Conservation (phyloP, 2,329 filamentous ascomycete genomes). For the Chrysosphaeria jannelii region DNA sequence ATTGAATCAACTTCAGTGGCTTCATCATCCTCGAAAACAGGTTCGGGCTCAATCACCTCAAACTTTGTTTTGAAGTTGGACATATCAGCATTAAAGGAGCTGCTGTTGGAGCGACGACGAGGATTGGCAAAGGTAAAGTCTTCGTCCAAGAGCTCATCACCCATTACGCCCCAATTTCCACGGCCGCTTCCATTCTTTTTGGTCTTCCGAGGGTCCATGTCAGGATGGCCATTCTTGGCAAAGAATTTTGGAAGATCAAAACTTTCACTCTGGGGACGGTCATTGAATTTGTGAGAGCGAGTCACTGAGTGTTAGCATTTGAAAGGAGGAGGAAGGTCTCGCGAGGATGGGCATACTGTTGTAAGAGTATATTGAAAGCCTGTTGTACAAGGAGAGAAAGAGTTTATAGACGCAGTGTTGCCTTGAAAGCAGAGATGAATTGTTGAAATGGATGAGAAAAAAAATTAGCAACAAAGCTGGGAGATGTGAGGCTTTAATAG, state of each 20-base stretch:
- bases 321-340: no score
- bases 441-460: no score
- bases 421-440: no score
- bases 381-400: no score
- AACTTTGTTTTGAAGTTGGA: slow-evolving; percentile 90
- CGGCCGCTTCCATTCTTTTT: slow-evolving; percentile 92
- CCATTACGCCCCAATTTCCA: slow-evolving; percentile 72
- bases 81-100: slow-evolving; percentile 34
- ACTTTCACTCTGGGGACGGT: slow-evolving; percentile 61
- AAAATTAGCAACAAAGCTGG: no score
- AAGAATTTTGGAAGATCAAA: slow-evolving; percentile 78
- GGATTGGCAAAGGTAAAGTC: slow-evolving; percentile 63
- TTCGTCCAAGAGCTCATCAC: slow-evolving; percentile 61
- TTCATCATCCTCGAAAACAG: slow-evolving; percentile 73
- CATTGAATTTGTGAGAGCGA: slow-evolving; percentile 85
- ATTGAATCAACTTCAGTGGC: no score
- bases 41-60: slow-evolving; percentile 65
- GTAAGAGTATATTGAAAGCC: no score
- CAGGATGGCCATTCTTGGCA: slow-evolving; percentile 55
- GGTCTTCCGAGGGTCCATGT: slow-evolving; percentile 64
- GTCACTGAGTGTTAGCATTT: slow-evolving; percentile 35
- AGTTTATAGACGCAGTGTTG: no score
- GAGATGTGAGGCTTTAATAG: no score
- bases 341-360: no score
- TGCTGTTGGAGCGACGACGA: slow-evolving; percentile 78